Evolutionary conservation across 805 yeast species (phyloP), one percentile per base, ranked within the genome.

Genomic region (Candida verbasci): DNA sequence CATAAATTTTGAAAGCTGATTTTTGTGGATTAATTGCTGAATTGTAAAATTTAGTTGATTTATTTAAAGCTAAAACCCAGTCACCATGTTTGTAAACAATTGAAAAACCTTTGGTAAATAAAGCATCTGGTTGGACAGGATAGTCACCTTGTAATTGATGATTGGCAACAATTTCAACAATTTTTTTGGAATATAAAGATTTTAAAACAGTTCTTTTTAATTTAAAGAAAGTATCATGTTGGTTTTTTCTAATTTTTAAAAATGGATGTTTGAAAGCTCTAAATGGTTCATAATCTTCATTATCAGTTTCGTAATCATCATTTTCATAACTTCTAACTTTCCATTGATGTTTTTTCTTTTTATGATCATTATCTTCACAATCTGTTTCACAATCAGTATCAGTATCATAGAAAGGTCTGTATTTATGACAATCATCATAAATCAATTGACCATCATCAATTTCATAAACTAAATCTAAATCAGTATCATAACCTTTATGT

Each of bases 171-270:
- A 38, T 33, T 9, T 27, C 20, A 24, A 27, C 41, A 31, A 26
- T 29, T 28, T 30, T 34, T 11, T 37, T 37, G n/a, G n/a, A n/a
- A 6, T 12, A 14, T 24, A 27, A 12, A 22, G 17, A 17, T 12
- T 65, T 71, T 51, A 83, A 67, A 34, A 76, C 52, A 45, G 78
- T 60, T 17, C 52, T 64, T 23, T 23, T 34, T 22, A 34, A 29
- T n/a, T 4, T 32, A 17, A 32, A 32, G 9, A 24, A 32, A 6
- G 16, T 11, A 14, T 27, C 11, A 12, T 11, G 14, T 11, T 31
- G 17, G 3, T 29, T 24, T 32, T 24, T 32, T 8, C 17, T 12
- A 18, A 32, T 32, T 9, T 24, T 32, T 16, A 20, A 20, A 20
- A 20, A 20, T 20, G 22, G 22, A 20, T 20, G 22, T 20, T 20